Conservation (phyloP, 805 yeast species). For the Hermanozyma aechmeae region DNA sequence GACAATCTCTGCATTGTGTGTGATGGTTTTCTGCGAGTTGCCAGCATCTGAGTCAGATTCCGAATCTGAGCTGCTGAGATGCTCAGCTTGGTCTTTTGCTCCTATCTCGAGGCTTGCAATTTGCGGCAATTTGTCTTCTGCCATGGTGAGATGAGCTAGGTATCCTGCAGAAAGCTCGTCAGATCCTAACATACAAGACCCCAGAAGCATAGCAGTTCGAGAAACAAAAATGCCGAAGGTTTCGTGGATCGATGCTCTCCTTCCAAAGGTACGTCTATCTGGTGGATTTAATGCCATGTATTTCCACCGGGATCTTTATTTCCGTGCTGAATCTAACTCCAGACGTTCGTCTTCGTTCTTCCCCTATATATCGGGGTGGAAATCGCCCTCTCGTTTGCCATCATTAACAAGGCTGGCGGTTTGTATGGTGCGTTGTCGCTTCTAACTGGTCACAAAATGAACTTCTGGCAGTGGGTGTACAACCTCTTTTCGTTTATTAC, state of each 20-base stretch:
- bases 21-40: conserved; percentile 24
- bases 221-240: not conserved
- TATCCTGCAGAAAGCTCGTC: too few species aligned
- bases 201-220: not conserved
- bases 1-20: conserved; percentile 37
- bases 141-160: too few species aligned
- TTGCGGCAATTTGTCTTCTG: too few species aligned
- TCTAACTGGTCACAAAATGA: conserved; percentile 82
- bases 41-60: too few species aligned
- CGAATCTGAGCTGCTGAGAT: too few species aligned
- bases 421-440: conserved; percentile 77
- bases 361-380: conserved; percentile 90
- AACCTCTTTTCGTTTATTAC: conserved; percentile 57
- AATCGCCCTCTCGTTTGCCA: conserved; percentile 60
- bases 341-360: conserved; percentile 58
- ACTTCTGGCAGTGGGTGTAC: conserved; percentile 72
- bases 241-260: not conserved
- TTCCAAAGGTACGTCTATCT: not conserved
- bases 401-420: conserved; percentile 85
- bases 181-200: too few species aligned
- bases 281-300: not conserved
- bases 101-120: too few species aligned
- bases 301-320: too few species aligned
- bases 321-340: too few species aligned
- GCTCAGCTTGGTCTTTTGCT: too few species aligned